Evolutionary conservation across 192 early-diverging fungal genomes (phyloP), one percentile per base, ranked within the genome.

Genomic region (Coemansia sp.): DNA sequence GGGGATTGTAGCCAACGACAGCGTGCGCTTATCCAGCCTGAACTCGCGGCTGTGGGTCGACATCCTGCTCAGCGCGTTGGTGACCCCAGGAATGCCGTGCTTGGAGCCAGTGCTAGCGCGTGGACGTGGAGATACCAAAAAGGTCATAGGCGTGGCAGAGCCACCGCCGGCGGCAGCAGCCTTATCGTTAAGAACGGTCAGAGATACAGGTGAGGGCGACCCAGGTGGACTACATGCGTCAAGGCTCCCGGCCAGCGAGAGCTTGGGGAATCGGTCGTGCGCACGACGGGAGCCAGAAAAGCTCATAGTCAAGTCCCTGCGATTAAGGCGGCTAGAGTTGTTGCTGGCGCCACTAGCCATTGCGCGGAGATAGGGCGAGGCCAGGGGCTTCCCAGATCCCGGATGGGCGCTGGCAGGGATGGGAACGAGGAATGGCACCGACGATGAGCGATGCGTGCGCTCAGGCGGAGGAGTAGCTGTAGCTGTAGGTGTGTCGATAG

Each of bases 391-490:
- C 29, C 62, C 62, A 15, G 52, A 44, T 7, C 24, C 43, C 29
- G 50, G 70, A 5, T 49, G 38, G n/a, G 66, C 62, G 44, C 58
- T 33, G 22, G 75, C 36, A 2, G 71, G 70, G 8, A 83, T 64
- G 13, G 76, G 76, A 12, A 70, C 73, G 49, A 83, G 52, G 43
- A 73, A 79, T 18, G 81, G 81, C 60, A 83, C 81, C 20, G 81
- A 83, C 31, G 81, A 76, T 55, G 81, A 83, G 57, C 81, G 81
- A 43, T 83, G 81, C 2, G 76, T 79, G 66, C 81, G 76, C 57
- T 83, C 81, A 39, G 58, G 66, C 24, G 43, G 57, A 5, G 44
- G 16, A 11, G 53, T 29, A 11, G 40, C 52, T n/a, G 62, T 29
- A 7, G n/a, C 62, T 9, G 18, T 13, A 43, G n/a, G 49, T 15